Conservation (phyloP, 768 basidiomycete genomes). For the Boletus rufocinnamomeus region DNA sequence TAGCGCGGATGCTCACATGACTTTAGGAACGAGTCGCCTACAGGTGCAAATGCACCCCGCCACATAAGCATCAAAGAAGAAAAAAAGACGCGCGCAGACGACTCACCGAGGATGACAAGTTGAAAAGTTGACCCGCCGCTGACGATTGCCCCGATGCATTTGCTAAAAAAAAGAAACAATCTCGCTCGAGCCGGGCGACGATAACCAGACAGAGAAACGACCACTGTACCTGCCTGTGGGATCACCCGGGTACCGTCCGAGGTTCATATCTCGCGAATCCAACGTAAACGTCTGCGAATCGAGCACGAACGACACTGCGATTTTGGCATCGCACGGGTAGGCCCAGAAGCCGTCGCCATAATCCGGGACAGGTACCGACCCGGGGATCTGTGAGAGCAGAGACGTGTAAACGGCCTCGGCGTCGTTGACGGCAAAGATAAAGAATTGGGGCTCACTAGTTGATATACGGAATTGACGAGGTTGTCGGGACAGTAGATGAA, state of each 20-base stretch:
- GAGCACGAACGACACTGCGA: constrained; percentile 47
- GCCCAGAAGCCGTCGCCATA: constrained; percentile 55
- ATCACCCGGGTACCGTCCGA: constrained; percentile 42
- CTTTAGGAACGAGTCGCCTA: constrained; percentile 65
- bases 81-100: not conserved
- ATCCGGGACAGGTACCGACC: constrained; percentile 40
- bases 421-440: not conserved
- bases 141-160: constrained; percentile 59
- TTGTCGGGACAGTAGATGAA: constrained; percentile 57
- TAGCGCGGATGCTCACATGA: constrained; percentile 47
- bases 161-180: constrained; percentile 29
- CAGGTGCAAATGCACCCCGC: not conserved
- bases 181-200: not conserved
- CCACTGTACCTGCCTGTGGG: constrained; percentile 31
- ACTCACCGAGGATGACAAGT: constrained; percentile 25
- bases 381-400: constrained; percentile 47
- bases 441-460: constrained; percentile 31
- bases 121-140: constrained; percentile 29
- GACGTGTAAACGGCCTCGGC: not conserved
- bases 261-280: constrained; percentile 54
- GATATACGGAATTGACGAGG: constrained; percentile 49
- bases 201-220: too few species aligned
- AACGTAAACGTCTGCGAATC: constrained; percentile 43
- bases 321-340: constrained; percentile 48
- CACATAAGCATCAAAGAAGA: not conserved